Evolutionary conservation across 768 basidiomycete species (phyloP), one percentile per base, ranked within the genome.

Genomic region (Trametopsis cervina): DNA sequence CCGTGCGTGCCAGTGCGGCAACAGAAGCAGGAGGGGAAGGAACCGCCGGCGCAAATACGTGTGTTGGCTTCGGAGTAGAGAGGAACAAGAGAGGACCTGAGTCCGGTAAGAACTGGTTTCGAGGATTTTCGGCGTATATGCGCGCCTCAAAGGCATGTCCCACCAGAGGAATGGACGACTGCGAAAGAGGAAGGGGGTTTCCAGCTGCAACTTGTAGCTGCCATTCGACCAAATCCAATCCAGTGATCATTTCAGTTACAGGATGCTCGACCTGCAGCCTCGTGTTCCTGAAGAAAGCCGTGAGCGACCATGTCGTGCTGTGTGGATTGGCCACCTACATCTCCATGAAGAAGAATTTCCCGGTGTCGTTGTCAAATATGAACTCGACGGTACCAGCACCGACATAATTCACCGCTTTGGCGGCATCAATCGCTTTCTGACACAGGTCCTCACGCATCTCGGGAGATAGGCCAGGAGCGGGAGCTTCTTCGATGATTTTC

Each of bases 301-400:
- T 17, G 2, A 20, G 37, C 10, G 40, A 20, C 22, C 36, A 27
- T 23, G 12, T 6, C 10, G 22, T 18, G n/a, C 33, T 20, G 36
- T 22, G 3, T 13, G 35, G 25, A 21, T 9, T 17, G 41, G n/a
- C n/a, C n/a, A 60, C 83, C 44, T 55, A 83, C 89, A 95, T 95
- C 66, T 96, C 93, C 92, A 94, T 94, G 62, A 96, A 96, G 60
- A 83, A 96, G 64, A 95, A 95, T 50, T 80, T 74, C 47, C 78
- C 67, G 6, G 86, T 88, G 61, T 93, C 85, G 53, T 90, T 93
- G 63, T 97, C 93, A 54, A 95, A 91, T 54, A 97, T 95, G 58
- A 97, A 96, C 62, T 97, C 93, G n/a, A 94, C 89, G 0, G 90
- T 93, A 3, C 90, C 90, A 9, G 91, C 91, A 25, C 91, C 91